Percentiles rank a stretch among this genome's conserved stretches.
Evolutionary conservation across 805 yeast genomes (phyloP).

Genomic region (Schwanniomyces vanrijiae): DNA sequence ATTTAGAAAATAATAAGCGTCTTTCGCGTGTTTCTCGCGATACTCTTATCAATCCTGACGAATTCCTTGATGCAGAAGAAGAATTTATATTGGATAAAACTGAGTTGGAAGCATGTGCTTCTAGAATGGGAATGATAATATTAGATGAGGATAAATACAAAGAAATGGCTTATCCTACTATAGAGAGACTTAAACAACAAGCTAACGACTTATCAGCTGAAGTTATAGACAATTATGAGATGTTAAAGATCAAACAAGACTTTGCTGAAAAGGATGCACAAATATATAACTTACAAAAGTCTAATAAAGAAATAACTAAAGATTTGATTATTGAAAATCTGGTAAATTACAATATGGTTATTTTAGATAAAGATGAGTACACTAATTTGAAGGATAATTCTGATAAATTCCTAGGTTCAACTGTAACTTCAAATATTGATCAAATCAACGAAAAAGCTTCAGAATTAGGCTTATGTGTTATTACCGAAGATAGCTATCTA

Average conservation of each 20-base stretch:
- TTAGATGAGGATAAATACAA: conserved; percentile 18
- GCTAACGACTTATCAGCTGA: conserved; percentile 20
- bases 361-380: conserved; percentile 29
- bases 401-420: not conserved
- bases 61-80: conserved; percentile 26
- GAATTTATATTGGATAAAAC: conserved; percentile 26
- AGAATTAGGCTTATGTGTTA: conserved; percentile 35
- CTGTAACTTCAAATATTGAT: not conserved
- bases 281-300: conserved; percentile 18
- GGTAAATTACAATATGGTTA: conserved; percentile 31
- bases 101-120: conserved; percentile 26
- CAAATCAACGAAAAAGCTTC: conserved; percentile 23
- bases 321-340: conserved; percentile 22
- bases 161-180: conserved; percentile 13
- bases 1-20: not conserved
- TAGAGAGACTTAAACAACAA: conserved; percentile 15
- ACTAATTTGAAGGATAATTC: conserved; percentile 20
- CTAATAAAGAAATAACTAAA: conserved; percentile 15
- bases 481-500: conserved; percentile 11
- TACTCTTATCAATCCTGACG: conserved; percentile 8
- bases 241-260: conserved; percentile 20
- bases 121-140: conserved; percentile 24
- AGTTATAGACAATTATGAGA: conserved; percentile 28
- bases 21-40: not conserved
- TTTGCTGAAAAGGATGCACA: conserved; percentile 32